Conservation (phyloP, 1,139 yeast species). For the Suhomyces maxii region DNA sequence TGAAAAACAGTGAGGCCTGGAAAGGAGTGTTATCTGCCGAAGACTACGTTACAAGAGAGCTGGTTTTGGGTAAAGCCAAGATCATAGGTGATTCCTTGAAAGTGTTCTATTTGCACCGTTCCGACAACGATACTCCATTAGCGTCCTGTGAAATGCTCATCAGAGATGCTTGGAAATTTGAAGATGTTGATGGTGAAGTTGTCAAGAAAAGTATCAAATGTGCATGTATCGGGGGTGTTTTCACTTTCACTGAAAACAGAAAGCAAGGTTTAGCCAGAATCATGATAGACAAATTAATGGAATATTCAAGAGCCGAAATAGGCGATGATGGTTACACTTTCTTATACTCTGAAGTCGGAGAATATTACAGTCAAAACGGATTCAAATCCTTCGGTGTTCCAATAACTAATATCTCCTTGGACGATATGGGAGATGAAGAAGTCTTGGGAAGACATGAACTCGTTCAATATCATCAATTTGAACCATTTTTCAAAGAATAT, state of each 20-base stretch:
- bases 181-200: constrained; percentile 19
- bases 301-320: constrained; percentile 24
- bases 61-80: constrained; percentile 38
- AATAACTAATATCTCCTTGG: constrained; percentile 24
- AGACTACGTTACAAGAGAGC: constrained; percentile 55
- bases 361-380: constrained; percentile 60
- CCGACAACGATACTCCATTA: constrained; percentile 23
- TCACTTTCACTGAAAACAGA: constrained; percentile 55
- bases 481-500: constrained; percentile 24
- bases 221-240: constrained; percentile 33
- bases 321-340: constrained; percentile 46
- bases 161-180: constrained; percentile 30
- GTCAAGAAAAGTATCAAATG: constrained; percentile 18
- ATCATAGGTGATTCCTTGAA: constrained; percentile 24
- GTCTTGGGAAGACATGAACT: constrained; percentile 15
- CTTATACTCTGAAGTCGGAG: constrained; percentile 74
- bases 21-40: constrained; percentile 44
- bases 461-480: constrained; percentile 35
- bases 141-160: constrained; percentile 42
- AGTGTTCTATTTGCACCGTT: constrained; percentile 31
- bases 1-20: constrained; percentile 56
- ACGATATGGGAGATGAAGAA: constrained; percentile 7
- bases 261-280: constrained; percentile 64
- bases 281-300: constrained; percentile 54
- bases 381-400: constrained; percentile 54